phyloP scores from a whole-genome alignment of 192 early-diverging fungal genomes.

The Backusella morwellensis region DNA sequence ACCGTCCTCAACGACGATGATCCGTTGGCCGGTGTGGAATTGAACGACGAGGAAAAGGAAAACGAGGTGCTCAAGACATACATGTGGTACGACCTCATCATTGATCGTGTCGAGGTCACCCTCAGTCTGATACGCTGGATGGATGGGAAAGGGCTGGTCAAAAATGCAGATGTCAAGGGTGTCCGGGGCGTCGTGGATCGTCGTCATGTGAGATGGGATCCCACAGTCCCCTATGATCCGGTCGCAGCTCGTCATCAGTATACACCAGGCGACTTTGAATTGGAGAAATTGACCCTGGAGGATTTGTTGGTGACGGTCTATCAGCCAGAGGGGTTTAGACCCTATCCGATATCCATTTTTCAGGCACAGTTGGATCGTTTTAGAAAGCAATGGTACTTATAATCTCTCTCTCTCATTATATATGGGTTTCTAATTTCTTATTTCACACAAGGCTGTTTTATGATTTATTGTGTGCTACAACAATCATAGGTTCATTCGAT shows the following conservation, averaged over 20 bases:
- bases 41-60: conserved; percentile 30
- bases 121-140: conserved; percentile 87
- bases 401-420: too few relatives aligned
- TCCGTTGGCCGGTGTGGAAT: conserved; percentile 25
- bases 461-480: conserved; percentile 85
- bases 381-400: conserved; percentile 75
- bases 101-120: conserved; percentile 80
- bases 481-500: conserved; percentile 90
- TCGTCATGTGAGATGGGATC: conserved; percentile 76
- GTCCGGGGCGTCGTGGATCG: conserved; percentile 88
- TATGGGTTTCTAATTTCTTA: too few relatives aligned
- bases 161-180: conserved; percentile 80
- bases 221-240: conserved; percentile 57
- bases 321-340: conserved; percentile 80
- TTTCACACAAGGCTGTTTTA: conserved; percentile 57
- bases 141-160: conserved; percentile 81
- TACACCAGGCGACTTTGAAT: conserved; percentile 79
- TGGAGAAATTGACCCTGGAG: conserved; percentile 79
- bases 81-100: conserved; percentile 74
- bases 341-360: conserved; percentile 86
- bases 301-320: conserved; percentile 87
- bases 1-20: conserved; percentile 5
- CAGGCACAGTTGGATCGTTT: conserved; percentile 79
- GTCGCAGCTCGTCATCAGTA: conserved; percentile 56
- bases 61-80: conserved; percentile 29